phyloP scores from a whole-genome alignment of 2,329 filamentous ascomycete genomes.

The Neoascochyta sp. region DNA sequence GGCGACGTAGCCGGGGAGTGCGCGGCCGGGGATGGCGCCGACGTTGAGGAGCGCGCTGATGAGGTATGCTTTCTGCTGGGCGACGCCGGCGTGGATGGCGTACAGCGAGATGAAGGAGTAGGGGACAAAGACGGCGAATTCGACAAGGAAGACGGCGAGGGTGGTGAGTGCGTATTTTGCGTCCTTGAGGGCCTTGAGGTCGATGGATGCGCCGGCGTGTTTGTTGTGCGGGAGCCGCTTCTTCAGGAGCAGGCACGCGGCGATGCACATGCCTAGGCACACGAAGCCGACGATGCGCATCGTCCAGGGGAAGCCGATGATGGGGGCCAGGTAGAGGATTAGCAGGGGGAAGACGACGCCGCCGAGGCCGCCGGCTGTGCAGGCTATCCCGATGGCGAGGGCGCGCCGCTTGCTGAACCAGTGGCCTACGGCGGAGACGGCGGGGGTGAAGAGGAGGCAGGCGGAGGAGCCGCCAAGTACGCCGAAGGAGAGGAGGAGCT shows the following conservation, averaged over 20 bases:
- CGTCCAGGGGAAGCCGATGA: conserved; percentile 59
- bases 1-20: conserved; percentile 51
- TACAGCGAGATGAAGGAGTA: conserved; percentile 50
- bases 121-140: conserved; percentile 60
- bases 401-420: conserved; percentile 43
- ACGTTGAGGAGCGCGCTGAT: conserved; percentile 52
- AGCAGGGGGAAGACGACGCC: conserved; percentile 53
- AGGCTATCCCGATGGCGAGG: conserved; percentile 41
- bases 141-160: conserved; percentile 43
- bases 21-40: conserved; percentile 48
- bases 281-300: conserved; percentile 62
- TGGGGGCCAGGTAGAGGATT: conserved; percentile 52
- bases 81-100: conserved; percentile 39
- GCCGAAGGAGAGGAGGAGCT: conserved; percentile 44
- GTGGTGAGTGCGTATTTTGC: conserved; percentile 16
- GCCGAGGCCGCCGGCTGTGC: conserved; percentile 38
- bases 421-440: conserved; percentile 38
- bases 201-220: conserved; percentile 30
- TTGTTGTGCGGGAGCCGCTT: conserved; percentile 46
- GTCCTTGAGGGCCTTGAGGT: conserved; percentile 33
- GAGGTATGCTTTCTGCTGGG: conserved; percentile 11
- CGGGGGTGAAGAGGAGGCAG: conserved; percentile 39
- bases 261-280: conserved; percentile 36
- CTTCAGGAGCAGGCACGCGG: conserved; percentile 41
- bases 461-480: conserved; percentile 43